Percentiles rank a stretch among this genome's conserved stretches.
phyloP scores from a whole-genome alignment of 768 basidiomycete species.

The Flagelloscypha sp. region DNA sequence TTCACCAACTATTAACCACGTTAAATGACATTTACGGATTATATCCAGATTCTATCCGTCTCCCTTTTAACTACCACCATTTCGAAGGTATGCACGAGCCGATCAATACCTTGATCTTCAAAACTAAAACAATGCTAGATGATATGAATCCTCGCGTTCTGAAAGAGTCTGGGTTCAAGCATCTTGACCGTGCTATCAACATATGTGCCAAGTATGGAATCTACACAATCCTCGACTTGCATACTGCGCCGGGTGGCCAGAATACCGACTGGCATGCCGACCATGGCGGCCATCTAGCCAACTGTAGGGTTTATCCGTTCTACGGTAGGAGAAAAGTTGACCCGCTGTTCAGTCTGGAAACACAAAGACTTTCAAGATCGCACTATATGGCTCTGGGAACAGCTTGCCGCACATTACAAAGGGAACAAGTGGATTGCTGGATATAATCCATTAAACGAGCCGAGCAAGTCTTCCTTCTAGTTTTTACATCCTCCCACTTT shows the following conservation, averaged over 20 bases:
- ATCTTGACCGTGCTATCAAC: conserved; percentile 75
- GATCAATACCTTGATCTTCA: conserved; percentile 13
- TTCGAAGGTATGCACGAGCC: conserved; percentile 43
- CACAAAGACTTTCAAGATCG: conserved; percentile 85
- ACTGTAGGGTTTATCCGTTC: conserved; percentile 28
- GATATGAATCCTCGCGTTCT: conserved; percentile 75
- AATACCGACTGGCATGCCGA: conserved; percentile 80
- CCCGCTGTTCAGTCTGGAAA: conserved; percentile 48
- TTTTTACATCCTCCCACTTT: not conserved
- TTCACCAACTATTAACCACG: too few species aligned
- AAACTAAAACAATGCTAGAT: conserved; percentile 23
- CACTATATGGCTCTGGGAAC: conserved; percentile 65
- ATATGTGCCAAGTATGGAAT: conserved; percentile 69
- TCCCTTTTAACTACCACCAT: conserved; percentile 68
- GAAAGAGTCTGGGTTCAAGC: conserved; percentile 67
- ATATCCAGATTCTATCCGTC: conserved; percentile 72
- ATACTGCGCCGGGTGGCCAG: conserved; percentile 68
- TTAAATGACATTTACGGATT: too few species aligned
- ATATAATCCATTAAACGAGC: conserved; percentile 83
- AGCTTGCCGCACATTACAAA: conserved; percentile 69
- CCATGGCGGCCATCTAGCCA: conserved; percentile 58
- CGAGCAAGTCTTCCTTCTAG: conserved; percentile 5
- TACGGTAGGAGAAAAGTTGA: not conserved
- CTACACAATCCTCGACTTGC: conserved; percentile 76
- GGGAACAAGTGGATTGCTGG: conserved; percentile 79